These are phyloP conservation scores for Oldenlandia corymbosa DNA, from an alignment of 257 asterid genomes.

Conservation along the genomic window DNA sequence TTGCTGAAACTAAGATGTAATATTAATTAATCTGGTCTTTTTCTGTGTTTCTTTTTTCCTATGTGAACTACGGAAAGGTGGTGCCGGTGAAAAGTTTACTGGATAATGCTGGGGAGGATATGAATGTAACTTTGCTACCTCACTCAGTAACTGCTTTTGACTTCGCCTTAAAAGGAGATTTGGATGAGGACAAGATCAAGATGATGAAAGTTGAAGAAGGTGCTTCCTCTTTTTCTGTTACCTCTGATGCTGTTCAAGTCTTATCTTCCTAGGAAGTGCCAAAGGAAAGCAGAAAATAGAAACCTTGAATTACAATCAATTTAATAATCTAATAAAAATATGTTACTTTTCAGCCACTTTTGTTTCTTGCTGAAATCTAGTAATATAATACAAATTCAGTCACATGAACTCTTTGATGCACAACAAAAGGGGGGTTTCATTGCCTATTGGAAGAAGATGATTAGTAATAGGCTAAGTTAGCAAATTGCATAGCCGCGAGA, in stretches of 20 bases:
- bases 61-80: conserved; percentile 35
- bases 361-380: too few relatives aligned
- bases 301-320: background rate
- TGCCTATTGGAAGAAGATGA: too few relatives aligned
- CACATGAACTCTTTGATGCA: background rate
- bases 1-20: too few relatives aligned
- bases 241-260: conserved; percentile 16
- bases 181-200: conserved; percentile 4
- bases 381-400: too few relatives aligned
- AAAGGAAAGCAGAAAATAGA: too few relatives aligned
- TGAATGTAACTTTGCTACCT: conserved; percentile 46
- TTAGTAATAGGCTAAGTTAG: too few relatives aligned
- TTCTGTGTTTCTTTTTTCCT: too few relatives aligned
- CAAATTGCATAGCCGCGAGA: background rate
- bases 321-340: background rate
- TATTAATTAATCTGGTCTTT: too few relatives aligned
- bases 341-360: too few relatives aligned
- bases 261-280: conserved; percentile 31
- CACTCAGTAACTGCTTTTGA: conserved; percentile 54
- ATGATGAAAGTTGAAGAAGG: conserved; percentile 20
- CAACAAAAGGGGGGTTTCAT: too few relatives aligned
- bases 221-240: conserved; percentile 24
- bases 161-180: conserved; percentile 21
- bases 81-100: conserved; percentile 37
- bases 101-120: conserved; percentile 41